Evolutionary conservation across 1,139 yeast species (phyloP).

Genomic region (Taphrina betulina): DNA sequence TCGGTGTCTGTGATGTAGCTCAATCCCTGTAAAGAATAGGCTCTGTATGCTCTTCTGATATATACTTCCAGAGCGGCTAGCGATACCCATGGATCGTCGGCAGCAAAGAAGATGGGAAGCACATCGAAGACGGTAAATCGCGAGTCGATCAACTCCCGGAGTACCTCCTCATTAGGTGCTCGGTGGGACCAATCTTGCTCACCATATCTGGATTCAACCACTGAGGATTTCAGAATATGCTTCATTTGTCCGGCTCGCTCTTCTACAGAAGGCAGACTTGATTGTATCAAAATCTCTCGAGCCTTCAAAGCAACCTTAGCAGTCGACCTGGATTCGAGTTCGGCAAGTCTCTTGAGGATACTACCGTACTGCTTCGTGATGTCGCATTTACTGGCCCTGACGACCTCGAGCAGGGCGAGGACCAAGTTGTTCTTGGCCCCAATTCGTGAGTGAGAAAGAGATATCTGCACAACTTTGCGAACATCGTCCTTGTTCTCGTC

Average conservation of each 20-base stretch:
- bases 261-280: constrained; percentile 90
- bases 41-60: constrained; percentile 94
- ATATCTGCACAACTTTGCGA: constrained; percentile 66
- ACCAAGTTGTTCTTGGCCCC: constrained; percentile 89
- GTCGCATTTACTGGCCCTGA: constrained; percentile 56
- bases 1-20: constrained; percentile 57
- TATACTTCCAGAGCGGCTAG: constrained; percentile 97
- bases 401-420: constrained; percentile 63
- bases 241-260: constrained; percentile 97
- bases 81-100: constrained; percentile 81
- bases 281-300: constrained; percentile 91
- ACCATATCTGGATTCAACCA: constrained; percentile 84
- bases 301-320: constrained; percentile 96
- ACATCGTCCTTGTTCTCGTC: constrained; percentile 81
- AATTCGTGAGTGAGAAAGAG: constrained; percentile 87
- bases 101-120: constrained; percentile 81
- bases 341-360: constrained; percentile 74
- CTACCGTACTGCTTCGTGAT: constrained; percentile 70
- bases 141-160: constrained; percentile 91
- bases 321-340: constrained; percentile 81
- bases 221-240: constrained; percentile 89
- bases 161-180: constrained; percentile 74
- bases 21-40: constrained; percentile 81
- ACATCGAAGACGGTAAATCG: constrained; percentile 96
- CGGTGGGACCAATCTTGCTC: constrained; percentile 70